Evolutionary conservation across 2,329 filamentous ascomycete species (phyloP).

Genomic region (Monosporascus sp.): DNA sequence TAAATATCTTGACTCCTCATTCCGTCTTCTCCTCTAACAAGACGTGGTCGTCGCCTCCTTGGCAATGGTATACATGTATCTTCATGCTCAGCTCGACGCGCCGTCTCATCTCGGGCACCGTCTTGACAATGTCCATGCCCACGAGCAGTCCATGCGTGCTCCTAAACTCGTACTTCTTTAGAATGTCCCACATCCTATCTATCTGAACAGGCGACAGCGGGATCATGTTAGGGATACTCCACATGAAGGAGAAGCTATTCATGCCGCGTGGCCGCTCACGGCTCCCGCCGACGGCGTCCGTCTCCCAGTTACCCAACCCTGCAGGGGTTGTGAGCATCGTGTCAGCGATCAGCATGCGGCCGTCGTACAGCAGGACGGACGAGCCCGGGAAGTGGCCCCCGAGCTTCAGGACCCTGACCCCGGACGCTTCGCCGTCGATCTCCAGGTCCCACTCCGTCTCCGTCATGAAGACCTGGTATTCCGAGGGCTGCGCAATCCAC

Average conservation of each 20-base stretch:
- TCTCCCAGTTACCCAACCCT: conserved; percentile 43
- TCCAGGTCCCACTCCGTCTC: conserved; percentile 35
- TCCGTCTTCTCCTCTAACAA: conserved; percentile 28
- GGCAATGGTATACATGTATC: conserved; percentile 54
- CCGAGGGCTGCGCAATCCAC: conserved; percentile 54
- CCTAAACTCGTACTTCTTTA: conserved; percentile 57
- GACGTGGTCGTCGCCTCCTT: conserved; percentile 39
- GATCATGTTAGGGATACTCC: conserved; percentile 71
- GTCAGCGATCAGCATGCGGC: conserved; percentile 68
- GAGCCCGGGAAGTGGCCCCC: conserved; percentile 79
- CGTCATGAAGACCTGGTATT: conserved; percentile 42
- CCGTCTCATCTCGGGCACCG: conserved; percentile 47
- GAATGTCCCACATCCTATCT: conserved; percentile 61
- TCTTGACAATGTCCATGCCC: conserved; percentile 54
- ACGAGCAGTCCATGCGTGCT: conserved; percentile 65
- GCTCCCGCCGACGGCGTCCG: conserved; percentile 33
- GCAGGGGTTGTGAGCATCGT: conserved; percentile 67
- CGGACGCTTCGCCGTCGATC: conserved; percentile 29
- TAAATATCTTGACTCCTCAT: neutral
- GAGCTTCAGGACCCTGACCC: conserved; percentile 59
- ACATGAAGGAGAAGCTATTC: conserved; percentile 66
- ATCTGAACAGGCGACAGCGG: conserved; percentile 62
- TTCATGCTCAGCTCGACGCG: conserved; percentile 72
- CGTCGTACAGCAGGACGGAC: conserved; percentile 57
- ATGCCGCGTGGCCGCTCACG: conserved; percentile 36